Base-by-base conservation (phyloP, 306 rosid genomes). In the Delonix regia region DNA sequence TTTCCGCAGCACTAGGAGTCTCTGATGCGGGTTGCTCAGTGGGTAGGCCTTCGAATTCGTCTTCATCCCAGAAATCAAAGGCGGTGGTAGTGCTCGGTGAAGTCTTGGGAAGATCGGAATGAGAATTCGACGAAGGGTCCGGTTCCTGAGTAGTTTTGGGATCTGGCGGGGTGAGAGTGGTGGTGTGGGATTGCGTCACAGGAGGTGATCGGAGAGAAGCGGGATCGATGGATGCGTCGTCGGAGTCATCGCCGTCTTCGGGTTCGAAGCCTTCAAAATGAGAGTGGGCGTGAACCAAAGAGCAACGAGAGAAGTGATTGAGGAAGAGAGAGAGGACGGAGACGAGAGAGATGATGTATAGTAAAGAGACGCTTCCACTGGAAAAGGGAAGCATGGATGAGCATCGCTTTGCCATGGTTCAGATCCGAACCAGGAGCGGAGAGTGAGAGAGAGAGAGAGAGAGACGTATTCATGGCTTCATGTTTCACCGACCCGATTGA, bases 31-130 rank as follows among this genome's bases (percentile, higher is more conserved):
- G 8, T 15, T 74, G 74, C 11, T 88, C 85, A 38, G 65, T 22
- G 12, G 99, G 99, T 0, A 93, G 47, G 52, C 98, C 99, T 83
- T 96, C 98, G 79, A 96, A 96, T 79, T 96, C 98, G 10, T 96
- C 98, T 64, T 96, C 98, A 73, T 96, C 99, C 99, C 98, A 96
- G 63, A 86, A 84, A 83, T 86, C 97, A 38, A 88, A 89, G 87
- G 82, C 61, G 39, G 94, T 77, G 83, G 80, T 74, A 15, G 88
- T 52, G 25, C 93, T 42, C 28, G 89, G 80, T 4, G 92, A 73
- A 0, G 92, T 73, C 21, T 89, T 86, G 25, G 96, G 83, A 71
- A 86, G 44, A 14, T 49, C 70, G 57, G 86, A 69, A 19, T 47
- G 69, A 34, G 81, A 34, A 38, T 48, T 36, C 8, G 74, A 78